Conservation (phyloP, 208 protist species). For the Crithidia brevicula region DNA sequence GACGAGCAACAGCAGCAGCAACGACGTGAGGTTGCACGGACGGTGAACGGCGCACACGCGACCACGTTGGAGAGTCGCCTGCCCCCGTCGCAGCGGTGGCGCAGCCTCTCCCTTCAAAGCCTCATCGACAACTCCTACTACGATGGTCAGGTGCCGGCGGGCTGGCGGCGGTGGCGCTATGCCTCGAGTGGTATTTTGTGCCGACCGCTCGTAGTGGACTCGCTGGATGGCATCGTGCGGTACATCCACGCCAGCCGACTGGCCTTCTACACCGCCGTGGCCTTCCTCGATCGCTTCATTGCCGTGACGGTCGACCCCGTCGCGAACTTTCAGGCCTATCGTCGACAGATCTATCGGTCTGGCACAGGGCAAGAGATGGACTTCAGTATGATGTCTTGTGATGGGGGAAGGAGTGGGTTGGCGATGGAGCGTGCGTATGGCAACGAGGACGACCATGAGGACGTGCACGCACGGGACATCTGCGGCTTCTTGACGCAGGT, state of each 20-base stretch:
- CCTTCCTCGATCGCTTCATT: slow-evolving; percentile 76
- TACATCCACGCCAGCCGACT: slow-evolving; percentile 59
- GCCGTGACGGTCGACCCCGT: slow-evolving; percentile 38
- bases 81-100: slow-evolving; percentile 40
- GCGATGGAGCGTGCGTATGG: too few relatives aligned
- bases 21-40: not conserved
- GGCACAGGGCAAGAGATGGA: slow-evolving; percentile 28
- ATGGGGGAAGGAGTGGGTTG: too few relatives aligned
- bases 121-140: slow-evolving; percentile 36
- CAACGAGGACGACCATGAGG: slow-evolving; percentile 1
- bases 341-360: slow-evolving; percentile 14
- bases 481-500: slow-evolving; percentile 74
- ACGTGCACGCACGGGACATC: slow-evolving; percentile 34
- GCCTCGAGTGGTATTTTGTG: slow-evolving; percentile 55
- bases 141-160: slow-evolving; percentile 37
- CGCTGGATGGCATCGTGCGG: slow-evolving; percentile 72
- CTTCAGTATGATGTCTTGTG: slow-evolving; percentile 28
- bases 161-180: slow-evolving; percentile 60
- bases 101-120: slow-evolving; percentile 30
- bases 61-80: slow-evolving; percentile 18
- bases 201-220: slow-evolving; percentile 69
- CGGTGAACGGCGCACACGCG: not conserved
- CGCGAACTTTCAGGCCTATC: slow-evolving; percentile 34
- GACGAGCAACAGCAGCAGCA: slow-evolving; percentile 22
- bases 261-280: slow-evolving; percentile 68